Conservation (phyloP, 305 asterid species). For the Fraxinus paxiana region DNA sequence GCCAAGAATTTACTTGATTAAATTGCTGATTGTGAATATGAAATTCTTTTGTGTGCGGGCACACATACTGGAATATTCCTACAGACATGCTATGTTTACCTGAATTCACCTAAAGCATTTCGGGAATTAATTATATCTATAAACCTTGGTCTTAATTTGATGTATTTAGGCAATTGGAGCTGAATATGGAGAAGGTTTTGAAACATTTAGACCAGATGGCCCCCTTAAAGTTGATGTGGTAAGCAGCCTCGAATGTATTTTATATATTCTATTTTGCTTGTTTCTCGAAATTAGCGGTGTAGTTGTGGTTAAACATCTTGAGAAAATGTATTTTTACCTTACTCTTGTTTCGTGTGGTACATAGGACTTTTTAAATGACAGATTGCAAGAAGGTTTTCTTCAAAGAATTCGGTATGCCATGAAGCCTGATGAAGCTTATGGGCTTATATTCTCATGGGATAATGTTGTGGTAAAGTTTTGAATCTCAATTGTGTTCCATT, state of each 20-base stretch:
- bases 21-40: background rate
- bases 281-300: background rate
- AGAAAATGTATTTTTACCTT: slow-evolving; percentile 1
- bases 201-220: slow-evolving; percentile 86
- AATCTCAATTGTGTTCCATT: slow-evolving; percentile 6
- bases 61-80: background rate
- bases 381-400: slow-evolving; percentile 89
- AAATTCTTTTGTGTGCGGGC: background rate
- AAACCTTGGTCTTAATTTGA: background rate
- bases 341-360: slow-evolving; percentile 18
- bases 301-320: slow-evolving; percentile 3
- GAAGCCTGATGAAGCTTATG: slow-evolving; percentile 99
- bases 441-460: slow-evolving; percentile 95
- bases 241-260: slow-evolving; percentile 17
- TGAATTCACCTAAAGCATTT: background rate
- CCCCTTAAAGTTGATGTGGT: slow-evolving; percentile 96
- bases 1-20: background rate
- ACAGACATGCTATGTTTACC: background rate
- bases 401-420: slow-evolving; percentile 85
- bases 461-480: slow-evolving; percentile 75
- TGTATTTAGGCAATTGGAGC: slow-evolving; percentile 80
- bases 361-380: slow-evolving; percentile 83
- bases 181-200: slow-evolving; percentile 98
- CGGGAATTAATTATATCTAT: background rate
- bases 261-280: background rate